phyloP scores from a whole-genome alignment of 2,329 filamentous ascomycete genomes.

The Dryadomyces quercivorus region DNA sequence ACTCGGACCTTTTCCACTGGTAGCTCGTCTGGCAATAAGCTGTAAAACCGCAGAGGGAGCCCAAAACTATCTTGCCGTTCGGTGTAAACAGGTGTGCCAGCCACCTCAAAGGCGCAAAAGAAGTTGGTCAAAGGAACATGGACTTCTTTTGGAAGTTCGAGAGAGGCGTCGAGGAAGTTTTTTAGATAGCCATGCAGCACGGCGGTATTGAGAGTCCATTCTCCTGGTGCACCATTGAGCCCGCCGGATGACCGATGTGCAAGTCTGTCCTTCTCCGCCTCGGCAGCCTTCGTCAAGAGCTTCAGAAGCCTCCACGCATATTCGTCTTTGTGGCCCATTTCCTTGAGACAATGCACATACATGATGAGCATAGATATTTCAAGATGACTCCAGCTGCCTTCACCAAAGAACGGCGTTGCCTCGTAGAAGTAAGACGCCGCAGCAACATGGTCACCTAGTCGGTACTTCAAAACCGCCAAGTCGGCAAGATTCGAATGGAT shows the following conservation, averaged over 20 bases:
- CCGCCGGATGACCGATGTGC: conserved; percentile 24
- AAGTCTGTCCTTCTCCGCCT: conserved; percentile 30
- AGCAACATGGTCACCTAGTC: conserved; percentile 57
- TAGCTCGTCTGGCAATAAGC: conserved; percentile 60
- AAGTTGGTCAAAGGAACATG: conserved; percentile 59
- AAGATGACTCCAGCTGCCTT: conserved; percentile 64
- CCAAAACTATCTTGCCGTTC: conserved; percentile 64
- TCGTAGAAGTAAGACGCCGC: conserved; percentile 70
- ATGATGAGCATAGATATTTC: conserved; percentile 77
- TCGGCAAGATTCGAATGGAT: conserved; percentile 71
- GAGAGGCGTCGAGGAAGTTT: conserved; percentile 33
- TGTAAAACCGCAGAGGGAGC: conserved; percentile 54
- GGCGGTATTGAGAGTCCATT: conserved; percentile 8
- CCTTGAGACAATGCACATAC: conserved; percentile 71
- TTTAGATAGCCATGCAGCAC: conserved; percentile 35
- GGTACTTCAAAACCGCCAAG: conserved; percentile 72
- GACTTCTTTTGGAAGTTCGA: conserved; percentile 41
- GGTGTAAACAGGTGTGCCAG: conserved; percentile 57
- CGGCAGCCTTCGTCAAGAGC: conserved; percentile 56
- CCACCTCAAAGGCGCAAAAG: conserved; percentile 57
- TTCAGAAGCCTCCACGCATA: conserved; percentile 67
- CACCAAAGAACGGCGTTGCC: conserved; percentile 67
- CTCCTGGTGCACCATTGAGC: conserved; percentile 12
- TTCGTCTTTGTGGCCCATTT: conserved; percentile 64
- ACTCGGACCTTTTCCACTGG: conserved; percentile 53